phyloP scores from a whole-genome alignment of 768 basidiomycete species.

The Suillus variegatus region DNA sequence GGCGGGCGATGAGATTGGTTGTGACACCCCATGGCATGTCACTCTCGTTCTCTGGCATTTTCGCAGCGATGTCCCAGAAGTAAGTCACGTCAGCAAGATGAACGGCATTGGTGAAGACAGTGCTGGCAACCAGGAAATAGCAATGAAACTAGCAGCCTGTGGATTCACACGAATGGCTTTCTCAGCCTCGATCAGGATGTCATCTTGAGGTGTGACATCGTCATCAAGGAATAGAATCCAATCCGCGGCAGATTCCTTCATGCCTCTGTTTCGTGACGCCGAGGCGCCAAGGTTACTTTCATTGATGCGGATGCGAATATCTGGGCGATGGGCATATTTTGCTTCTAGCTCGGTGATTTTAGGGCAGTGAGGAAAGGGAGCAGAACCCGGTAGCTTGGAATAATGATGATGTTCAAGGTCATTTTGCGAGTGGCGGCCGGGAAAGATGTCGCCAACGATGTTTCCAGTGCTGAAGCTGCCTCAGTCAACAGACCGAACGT shows the following conservation, averaged over 20 bases:
- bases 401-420: slow-evolving; percentile 55
- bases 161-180: slow-evolving; percentile 47
- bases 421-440: slow-evolving; percentile 35
- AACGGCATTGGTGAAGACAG: slow-evolving; percentile 52
- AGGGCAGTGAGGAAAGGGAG: slow-evolving; percentile 43
- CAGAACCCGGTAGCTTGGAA: slow-evolving; percentile 59
- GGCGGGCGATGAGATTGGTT: slow-evolving; percentile 55
- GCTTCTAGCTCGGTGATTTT: slow-evolving; percentile 38
- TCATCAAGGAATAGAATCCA: slow-evolving; percentile 66
- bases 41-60: slow-evolving; percentile 34
- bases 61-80: slow-evolving; percentile 63
- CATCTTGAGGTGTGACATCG: slow-evolving; percentile 44
- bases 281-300: slow-evolving; percentile 50
- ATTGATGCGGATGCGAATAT: slow-evolving; percentile 58
- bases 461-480: slow-evolving; percentile 37
- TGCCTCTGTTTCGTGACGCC: slow-evolving; percentile 54
- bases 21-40: slow-evolving; percentile 68
- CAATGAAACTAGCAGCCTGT: slow-evolving; percentile 54
- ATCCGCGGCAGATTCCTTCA: slow-evolving; percentile 55
- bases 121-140: slow-evolving; percentile 47
- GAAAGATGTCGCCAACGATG: slow-evolving; percentile 34
- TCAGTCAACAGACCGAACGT: slow-evolving; percentile 46
- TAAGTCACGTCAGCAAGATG: slow-evolving; percentile 59
- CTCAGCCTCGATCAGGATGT: slow-evolving; percentile 50
- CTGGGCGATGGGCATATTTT: slow-evolving; percentile 43